Evolutionary conservation across 192 early-diverging fungal genomes (phyloP).

Genomic region (Dimargaris xerosporica): DNA sequence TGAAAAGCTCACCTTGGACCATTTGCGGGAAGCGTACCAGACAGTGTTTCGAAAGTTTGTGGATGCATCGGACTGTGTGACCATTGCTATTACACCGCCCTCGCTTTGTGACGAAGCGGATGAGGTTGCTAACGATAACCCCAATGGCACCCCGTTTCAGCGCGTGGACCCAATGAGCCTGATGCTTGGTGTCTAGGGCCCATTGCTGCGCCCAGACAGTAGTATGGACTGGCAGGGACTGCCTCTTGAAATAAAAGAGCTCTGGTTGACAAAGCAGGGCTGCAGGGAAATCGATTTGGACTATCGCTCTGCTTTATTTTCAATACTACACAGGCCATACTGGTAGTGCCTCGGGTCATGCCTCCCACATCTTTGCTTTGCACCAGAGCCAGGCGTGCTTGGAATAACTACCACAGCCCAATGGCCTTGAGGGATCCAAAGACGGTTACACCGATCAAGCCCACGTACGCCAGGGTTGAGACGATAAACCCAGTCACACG

Average conservation of each 20-base stretch:
- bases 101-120: background rate
- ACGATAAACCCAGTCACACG: conserved; percentile 20
- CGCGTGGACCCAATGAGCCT: background rate
- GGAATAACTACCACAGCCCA: too few species aligned
- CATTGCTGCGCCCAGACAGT: too few species aligned
- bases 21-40: background rate
- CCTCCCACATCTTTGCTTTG: too few species aligned
- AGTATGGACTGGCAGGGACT: too few species aligned
- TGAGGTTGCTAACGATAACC: background rate
- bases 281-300: too few species aligned
- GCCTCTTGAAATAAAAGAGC: too few species aligned
- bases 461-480: conserved; percentile 13
- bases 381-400: too few species aligned
- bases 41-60: background rate
- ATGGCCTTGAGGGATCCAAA: conserved; percentile 16
- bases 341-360: too few species aligned
- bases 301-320: too few species aligned
- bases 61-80: background rate
- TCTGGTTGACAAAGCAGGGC: too few species aligned
- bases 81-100: background rate
- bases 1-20: background rate
- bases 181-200: too few species aligned
- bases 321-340: too few species aligned
- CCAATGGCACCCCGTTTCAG: background rate
- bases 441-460: conserved; percentile 14